Percentiles rank a stretch among this genome's conserved stretches.
Conservation (phyloP, 2,329 filamentous ascomycete species). For the Aspergillus neoniger region DNA sequence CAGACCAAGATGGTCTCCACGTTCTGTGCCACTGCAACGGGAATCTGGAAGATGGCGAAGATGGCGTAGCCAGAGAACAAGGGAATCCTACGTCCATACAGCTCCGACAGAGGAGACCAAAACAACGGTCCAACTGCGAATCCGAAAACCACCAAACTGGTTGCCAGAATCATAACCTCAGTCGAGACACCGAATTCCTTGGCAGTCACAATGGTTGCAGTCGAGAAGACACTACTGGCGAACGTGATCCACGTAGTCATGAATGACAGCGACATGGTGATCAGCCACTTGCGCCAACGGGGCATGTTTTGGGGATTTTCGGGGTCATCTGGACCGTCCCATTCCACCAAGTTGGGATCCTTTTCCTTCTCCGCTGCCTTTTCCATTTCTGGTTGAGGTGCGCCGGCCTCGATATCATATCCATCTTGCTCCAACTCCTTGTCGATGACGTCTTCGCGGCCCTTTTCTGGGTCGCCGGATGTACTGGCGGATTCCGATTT, state of each 20-base stretch:
- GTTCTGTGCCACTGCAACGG: conserved; percentile 57
- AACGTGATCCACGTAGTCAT: conserved; percentile 52
- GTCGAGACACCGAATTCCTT: conserved; percentile 46
- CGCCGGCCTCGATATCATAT: conserved; percentile 14
- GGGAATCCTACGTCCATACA: conserved; percentile 53
- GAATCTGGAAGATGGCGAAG: conserved; percentile 58
- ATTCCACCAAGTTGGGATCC: conserved; percentile 36
- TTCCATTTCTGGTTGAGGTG: conserved; percentile 8
- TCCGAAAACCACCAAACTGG: conserved; percentile 49
- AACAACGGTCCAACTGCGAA: conserved; percentile 58
- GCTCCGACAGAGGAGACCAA: conserved; percentile 50
- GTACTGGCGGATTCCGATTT: conserved; percentile 13
- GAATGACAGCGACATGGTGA: conserved; percentile 33
- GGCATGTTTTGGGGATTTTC: conserved; percentile 36
- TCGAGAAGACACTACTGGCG: conserved; percentile 49
- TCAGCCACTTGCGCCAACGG: conserved; percentile 42
- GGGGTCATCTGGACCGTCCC: conserved; percentile 36
- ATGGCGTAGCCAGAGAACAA: conserved; percentile 52
- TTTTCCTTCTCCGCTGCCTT: conserved; percentile 13
- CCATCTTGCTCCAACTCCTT: conserved; percentile 15
- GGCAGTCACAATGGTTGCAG: conserved; percentile 44
- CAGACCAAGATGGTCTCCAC: conserved; percentile 56
- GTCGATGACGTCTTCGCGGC: neutral
- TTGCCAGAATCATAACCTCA: conserved; percentile 45
- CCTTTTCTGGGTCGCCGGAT: conserved; percentile 11